These are phyloP conservation scores for Fusarium graminum DNA, from an alignment of 2,329 filamentous ascomycete species.

Conservation along the genomic window DNA sequence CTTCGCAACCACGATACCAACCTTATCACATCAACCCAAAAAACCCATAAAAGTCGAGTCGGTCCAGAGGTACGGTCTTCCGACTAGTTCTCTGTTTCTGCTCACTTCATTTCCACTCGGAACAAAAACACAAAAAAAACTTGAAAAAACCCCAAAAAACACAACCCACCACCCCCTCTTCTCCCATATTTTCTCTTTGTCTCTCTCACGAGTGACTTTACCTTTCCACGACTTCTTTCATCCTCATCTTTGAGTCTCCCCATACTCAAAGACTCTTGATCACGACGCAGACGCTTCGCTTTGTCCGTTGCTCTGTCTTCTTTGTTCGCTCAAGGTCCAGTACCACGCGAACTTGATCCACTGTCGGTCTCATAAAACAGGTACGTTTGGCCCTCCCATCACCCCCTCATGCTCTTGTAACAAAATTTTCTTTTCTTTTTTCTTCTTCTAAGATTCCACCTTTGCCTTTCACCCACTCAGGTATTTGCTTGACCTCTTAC, in stretches of 20 bases:
- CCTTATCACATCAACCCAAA: slow-evolving; percentile 62
- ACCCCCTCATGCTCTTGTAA: slow-evolving; percentile 25
- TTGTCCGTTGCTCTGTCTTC: slow-evolving; percentile 50
- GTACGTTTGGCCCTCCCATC: slow-evolving; percentile 30
- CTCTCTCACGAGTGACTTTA: slow-evolving; percentile 49
- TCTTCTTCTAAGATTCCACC: neutral
- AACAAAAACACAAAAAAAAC: slow-evolving; percentile 71
- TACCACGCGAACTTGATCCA: slow-evolving; percentile 47
- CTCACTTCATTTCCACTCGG: slow-evolving; percentile 63
- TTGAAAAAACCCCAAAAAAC: slow-evolving; percentile 69
- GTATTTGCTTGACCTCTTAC: slow-evolving; percentile 25
- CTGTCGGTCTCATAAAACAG: slow-evolving; percentile 42
- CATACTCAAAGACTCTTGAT: slow-evolving; percentile 47
- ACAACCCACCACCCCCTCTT: slow-evolving; percentile 45
- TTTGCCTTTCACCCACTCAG: slow-evolving; percentile 18
- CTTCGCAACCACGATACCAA: slow-evolving; percentile 62
- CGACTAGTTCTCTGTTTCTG: slow-evolving; percentile 72
- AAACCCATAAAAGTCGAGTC: slow-evolving; percentile 61
- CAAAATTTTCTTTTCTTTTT: slow-evolving; percentile 10
- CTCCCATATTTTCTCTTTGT: slow-evolving; percentile 39
- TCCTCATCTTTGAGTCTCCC: slow-evolving; percentile 43
- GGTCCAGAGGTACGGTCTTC: slow-evolving; percentile 70
- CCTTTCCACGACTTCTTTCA: slow-evolving; percentile 32
- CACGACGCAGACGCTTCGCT: slow-evolving; percentile 43
- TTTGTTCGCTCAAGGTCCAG: slow-evolving; percentile 49